These are phyloP conservation scores for Trypanosoma cruzi DNA, from an alignment of 208 protist species.

Conservation along the genomic window DNA sequence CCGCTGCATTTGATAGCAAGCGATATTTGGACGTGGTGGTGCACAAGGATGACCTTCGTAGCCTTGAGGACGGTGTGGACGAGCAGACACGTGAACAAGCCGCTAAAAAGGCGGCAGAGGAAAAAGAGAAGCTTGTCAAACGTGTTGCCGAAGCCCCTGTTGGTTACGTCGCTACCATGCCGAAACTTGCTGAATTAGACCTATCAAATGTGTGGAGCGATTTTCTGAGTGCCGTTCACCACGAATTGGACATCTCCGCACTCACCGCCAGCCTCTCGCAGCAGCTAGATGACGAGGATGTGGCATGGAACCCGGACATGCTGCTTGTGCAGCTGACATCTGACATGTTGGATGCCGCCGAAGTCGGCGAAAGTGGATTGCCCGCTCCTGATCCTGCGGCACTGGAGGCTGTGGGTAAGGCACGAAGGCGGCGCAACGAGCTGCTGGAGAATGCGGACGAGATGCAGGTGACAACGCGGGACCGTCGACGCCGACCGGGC, in stretches of 20 bases:
- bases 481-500: conserved; percentile 9
- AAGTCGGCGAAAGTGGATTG: conserved; percentile 28
- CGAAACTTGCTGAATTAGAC: conserved; percentile 73
- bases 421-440: conserved; percentile 20
- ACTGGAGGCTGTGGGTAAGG: conserved; percentile 6
- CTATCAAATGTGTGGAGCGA: conserved; percentile 70
- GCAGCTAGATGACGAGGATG: conserved; percentile 82
- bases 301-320: conserved; percentile 89
- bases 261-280: conserved; percentile 78
- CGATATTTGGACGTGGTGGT: conserved; percentile 27
- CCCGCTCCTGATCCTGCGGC: not conserved
- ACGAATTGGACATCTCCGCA: conserved; percentile 82
- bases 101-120: conserved; percentile 30
- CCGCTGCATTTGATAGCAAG: not conserved
- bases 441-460: conserved; percentile 19
- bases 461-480: not conserved
- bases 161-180: conserved; percentile 70
- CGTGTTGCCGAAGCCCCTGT: conserved; percentile 70
- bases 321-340: conserved; percentile 90
- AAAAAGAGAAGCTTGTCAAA: conserved; percentile 54
- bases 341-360: conserved; percentile 75
- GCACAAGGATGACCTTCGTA: conserved; percentile 33
- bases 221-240: conserved; percentile 61
- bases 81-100: conserved; percentile 35
- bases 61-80: conserved; percentile 54